These are phyloP conservation scores for Myxozyma sirexii DNA, from an alignment of 805 yeast species.

Conservation along the genomic window DNA sequence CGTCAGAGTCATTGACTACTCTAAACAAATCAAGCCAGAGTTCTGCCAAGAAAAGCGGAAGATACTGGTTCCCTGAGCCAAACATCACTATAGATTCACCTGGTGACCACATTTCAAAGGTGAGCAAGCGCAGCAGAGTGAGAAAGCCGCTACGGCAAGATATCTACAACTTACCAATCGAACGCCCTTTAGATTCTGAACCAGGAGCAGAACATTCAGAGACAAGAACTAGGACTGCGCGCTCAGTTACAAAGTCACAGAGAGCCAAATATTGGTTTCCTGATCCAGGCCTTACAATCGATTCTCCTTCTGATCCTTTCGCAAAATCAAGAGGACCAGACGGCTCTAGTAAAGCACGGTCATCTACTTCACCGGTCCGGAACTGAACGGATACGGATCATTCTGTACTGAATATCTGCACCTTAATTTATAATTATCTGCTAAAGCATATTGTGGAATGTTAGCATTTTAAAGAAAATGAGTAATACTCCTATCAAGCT, in stretches of 20 bases:
- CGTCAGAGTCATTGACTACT: neutral
- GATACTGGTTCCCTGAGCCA: neutral
- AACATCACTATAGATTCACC: neutral
- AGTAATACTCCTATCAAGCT: neutral
- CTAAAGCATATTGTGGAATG: neutral
- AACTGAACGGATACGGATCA: too few species aligned
- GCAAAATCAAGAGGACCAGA: too few species aligned
- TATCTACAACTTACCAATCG: too few species aligned
- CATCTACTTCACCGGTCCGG: too few species aligned
- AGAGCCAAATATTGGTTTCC: conserved; percentile 6
- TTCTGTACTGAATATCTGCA: too few species aligned
- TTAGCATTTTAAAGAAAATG: neutral
- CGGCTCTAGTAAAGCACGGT: too few species aligned
- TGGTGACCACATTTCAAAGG: too few species aligned
- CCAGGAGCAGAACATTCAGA: neutral
- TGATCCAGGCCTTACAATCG: conserved; percentile 3
- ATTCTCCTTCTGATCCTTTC: neutral
- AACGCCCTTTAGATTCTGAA: neutral
- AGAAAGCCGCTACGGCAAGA: too few species aligned
- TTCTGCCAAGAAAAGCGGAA: neutral
- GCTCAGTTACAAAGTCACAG: neutral
- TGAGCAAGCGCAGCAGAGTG: too few species aligned
- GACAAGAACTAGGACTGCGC: too few species aligned
- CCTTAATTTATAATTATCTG: neutral
- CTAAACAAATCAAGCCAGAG: neutral